A percentile compares a stretch with the other conserved stretches of the same genome.
phyloP scores from a whole-genome alignment of 163 green algal species.

The Chloroidium sp. region DNA sequence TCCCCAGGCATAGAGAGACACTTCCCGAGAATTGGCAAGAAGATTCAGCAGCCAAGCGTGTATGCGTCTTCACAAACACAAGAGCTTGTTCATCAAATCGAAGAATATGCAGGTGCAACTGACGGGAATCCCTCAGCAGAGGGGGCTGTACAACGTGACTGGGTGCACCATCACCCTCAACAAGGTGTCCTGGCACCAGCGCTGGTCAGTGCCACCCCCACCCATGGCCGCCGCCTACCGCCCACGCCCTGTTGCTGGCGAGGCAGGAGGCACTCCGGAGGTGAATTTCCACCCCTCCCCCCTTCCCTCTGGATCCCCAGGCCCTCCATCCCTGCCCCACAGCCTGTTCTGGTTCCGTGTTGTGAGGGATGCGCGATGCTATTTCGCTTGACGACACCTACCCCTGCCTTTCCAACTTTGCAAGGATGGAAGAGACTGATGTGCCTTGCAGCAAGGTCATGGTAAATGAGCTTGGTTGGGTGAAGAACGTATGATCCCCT shows the following conservation, averaged over 20 bases:
- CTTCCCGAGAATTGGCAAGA: no score
- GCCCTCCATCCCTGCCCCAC: not conserved
- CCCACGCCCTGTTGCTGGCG: not conserved
- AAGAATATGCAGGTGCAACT: constrained; percentile 18
- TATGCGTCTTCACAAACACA: no score
- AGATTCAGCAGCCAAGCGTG: no score
- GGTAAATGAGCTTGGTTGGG: no score
- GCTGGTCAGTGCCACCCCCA: constrained; percentile 13
- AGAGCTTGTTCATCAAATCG: no score
- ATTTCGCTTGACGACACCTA: not conserved
- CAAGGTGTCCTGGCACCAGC: constrained; percentile 35
- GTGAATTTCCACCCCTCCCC: not conserved
- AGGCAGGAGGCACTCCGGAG: not conserved
- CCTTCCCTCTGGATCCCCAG: not conserved
- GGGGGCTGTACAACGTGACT: constrained; percentile 30
- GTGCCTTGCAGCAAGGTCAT: no score
- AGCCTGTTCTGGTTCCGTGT: not conserved
- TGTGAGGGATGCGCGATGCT: not conserved
- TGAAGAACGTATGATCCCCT: not conserved
- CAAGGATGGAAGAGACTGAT: not conserved
- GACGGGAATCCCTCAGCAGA: constrained; percentile 31
- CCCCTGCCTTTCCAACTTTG: not conserved
- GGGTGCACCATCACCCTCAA: constrained; percentile 30
- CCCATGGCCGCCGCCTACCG: not conserved
- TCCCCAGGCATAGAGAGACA: no score